Evolutionary conservation across 2,329 filamentous ascomycete genomes (phyloP), one percentile per base, ranked within the genome.

Genomic region (Helotiales sp.): DNA sequence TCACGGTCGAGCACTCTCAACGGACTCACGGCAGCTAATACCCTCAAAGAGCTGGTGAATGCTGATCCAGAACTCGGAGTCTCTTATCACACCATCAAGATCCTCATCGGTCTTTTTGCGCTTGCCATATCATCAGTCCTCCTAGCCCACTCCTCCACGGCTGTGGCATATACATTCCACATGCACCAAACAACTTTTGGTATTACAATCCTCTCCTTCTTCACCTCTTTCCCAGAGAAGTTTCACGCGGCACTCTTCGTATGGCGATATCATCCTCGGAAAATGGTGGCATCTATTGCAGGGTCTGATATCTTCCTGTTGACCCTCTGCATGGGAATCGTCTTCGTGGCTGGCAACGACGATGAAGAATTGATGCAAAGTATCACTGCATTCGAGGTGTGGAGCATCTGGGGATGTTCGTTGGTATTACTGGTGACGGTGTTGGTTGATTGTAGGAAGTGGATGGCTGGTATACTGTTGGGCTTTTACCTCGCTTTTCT

Each of bases 261-360:
- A n/a, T 70, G 64, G n/a, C 74, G 75, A 75, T 15, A 79, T 76
- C 5, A 75, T 79, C 17, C 66, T 1, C 77, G 78, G 1, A 77
- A 81, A 38, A 65, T 82, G 19, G 77, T 78, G 6, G 80, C 79
- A 0, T 81, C 77, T 33, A 79, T 77, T 13, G 80, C 75, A 1
- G 80, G 79, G 2, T 81, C 79, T 61, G 82, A 82, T 57, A 79
- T 82, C 19, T 83, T 83, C 61, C 68, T 82, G 29, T 68, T 82
- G 19, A 75, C 77, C 1, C 69, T 83, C 5, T 82, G 80, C 63
- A 64, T 76, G 29, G 79, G 77, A 2, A 67, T 77, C 17, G 59
- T 74, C 27, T 67, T 73, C 27, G 52, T 71, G 19, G 61, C 63
- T 48, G 69, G 63, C 24, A 67, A 66, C 52, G 56, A 63, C 13